Conservation (phyloP, 345 rosid genomes). For the Psidium guajava region DNA sequence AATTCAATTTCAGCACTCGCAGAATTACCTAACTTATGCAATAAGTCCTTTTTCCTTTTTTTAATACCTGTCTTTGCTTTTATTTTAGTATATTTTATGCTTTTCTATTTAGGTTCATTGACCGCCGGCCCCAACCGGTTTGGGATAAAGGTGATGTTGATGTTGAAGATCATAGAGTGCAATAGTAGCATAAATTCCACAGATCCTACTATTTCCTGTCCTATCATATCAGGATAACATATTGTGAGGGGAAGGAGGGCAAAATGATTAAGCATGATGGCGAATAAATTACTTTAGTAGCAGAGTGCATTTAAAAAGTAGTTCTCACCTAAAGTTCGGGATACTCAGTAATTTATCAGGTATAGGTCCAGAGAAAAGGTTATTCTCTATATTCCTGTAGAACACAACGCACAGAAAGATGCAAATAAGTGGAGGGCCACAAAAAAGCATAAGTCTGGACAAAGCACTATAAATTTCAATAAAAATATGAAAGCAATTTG, state of each 20-base stretch:
- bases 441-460: not conserved
- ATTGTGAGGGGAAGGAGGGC: not conserved
- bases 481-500: not conserved
- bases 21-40: not conserved
- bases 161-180: not conserved
- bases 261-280: not conserved
- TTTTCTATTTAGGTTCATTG: no score
- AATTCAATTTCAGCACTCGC: not conserved
- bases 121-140: no score
- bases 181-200: not conserved
- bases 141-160: no score
- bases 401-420: not conserved
- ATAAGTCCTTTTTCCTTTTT: no score
- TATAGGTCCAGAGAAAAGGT: constrained; percentile 79
- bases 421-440: not conserved
- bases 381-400: constrained; percentile 84
- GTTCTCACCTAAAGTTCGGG: constrained; percentile 49
- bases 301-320: not conserved
- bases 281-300: not conserved
- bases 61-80: no score
- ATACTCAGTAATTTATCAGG: constrained; percentile 65
- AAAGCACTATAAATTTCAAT: not conserved
- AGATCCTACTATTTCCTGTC: not conserved
- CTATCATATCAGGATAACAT: not conserved
- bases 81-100: no score